Evolutionary conservation across 208 protist species (phyloP), one percentile per base, ranked within the genome.

Genomic region (Baffinella frigidus): DNA sequence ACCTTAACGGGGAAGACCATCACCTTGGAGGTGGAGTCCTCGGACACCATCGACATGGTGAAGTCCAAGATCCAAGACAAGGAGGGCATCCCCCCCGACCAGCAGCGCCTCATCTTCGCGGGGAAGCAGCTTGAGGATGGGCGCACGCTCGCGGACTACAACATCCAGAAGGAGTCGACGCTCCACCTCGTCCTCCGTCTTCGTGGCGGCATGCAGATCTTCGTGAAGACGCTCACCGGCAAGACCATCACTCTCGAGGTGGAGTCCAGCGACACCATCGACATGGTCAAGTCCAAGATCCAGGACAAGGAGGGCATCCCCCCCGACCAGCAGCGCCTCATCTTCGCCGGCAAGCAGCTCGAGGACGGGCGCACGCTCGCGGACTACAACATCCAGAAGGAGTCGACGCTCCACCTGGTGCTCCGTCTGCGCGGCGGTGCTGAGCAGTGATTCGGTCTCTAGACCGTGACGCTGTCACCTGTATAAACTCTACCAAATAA

Each of bases 11-110:
- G 97, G 71, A 98, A 97, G 96, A 97, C 96, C 50, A 97, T 98
- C 84, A 96, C 97, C 11, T 81, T 98, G 27, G 97, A 98, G 93
- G 97, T 98, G 30, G 97, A 97, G 92, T 92, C 95, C n/a, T 96
- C 95, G 41, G 97, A 98, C 96, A 97, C 97, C n/a, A 98, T 99
- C 91, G 97, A 98, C 61, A 97, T 95, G 50, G 95, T 98, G 35
- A 98, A 98, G 96, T 93, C 93, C n/a, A 98, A 97, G 95, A 97
- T 98, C 93, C 96, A 97, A 94, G 96, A 97, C 94, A 97, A 97
- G 94, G 96, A 98, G 94, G 94, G 97, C 20, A 94, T 94, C 38
- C 93, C 91, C 14, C 48, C 90, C 41, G 93, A 95, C 81, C 74
- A 95, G 81, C 94, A 95, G 64, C 89, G 90, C 20, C 61, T 95